These are phyloP conservation scores for Monotropa hypopitys DNA, from an alignment of 179 eudicot species.

Conservation along the genomic window DNA sequence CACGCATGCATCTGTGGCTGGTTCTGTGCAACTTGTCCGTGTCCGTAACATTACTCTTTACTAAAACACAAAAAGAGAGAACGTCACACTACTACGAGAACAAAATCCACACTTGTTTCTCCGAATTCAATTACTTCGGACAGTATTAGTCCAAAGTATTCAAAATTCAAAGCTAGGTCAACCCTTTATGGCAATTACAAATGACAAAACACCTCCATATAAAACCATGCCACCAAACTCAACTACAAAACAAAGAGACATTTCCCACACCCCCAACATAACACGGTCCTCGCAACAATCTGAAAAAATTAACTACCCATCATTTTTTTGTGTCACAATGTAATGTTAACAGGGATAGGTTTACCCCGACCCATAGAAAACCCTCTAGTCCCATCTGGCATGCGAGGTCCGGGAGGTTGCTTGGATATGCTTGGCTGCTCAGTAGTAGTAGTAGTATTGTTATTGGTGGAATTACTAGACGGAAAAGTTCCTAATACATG, in stretches of 20 bases:
- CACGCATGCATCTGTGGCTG: too few species aligned
- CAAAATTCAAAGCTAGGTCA: not conserved
- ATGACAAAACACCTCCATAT: not conserved
- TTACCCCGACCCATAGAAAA: conserved; percentile 88
- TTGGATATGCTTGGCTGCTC: conserved; percentile 22
- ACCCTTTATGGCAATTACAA: conserved; percentile 2
- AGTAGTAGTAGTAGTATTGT: conserved; percentile 11
- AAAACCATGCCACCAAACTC: conserved; percentile 7
- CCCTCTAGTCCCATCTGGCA: conserved; percentile 96
- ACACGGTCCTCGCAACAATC: not conserved
- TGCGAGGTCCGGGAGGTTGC: conserved; percentile 62
- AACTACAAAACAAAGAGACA: not conserved
- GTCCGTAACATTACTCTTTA: not conserved
- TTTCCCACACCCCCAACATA: conserved; percentile 1
- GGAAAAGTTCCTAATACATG: conserved; percentile 29
- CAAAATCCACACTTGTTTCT: not conserved
- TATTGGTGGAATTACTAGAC: conserved; percentile 11
- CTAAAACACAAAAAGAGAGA: not conserved
- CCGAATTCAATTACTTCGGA: not conserved
- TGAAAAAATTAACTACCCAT: not conserved
- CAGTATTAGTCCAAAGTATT: not conserved
- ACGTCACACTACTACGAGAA: not conserved
- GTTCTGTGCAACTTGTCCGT: too few species aligned
- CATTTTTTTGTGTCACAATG: not conserved
- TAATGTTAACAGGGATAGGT: conserved; percentile 24